Evolutionary conservation across 2,329 filamentous ascomycete genomes (phyloP).

Genomic region (Polychaeton citri): DNA sequence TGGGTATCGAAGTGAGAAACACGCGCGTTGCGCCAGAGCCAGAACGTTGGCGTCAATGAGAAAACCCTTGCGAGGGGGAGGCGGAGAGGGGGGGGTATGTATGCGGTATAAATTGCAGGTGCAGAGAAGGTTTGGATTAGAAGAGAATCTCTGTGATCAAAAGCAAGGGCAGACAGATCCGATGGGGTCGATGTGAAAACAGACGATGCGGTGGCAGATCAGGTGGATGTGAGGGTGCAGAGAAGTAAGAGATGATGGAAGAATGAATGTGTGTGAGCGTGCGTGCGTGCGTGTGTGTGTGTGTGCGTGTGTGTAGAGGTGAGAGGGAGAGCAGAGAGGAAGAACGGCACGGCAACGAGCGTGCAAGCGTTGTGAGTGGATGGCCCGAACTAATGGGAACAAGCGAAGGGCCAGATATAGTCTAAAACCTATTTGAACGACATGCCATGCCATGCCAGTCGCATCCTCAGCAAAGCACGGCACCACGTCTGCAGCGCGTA

Average conservation of each 20-base stretch:
- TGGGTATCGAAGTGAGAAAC: too few species aligned
- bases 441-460: background rate
- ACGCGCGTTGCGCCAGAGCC: background rate
- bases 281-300: background rate
- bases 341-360: background rate
- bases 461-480: too few species aligned
- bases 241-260: background rate
- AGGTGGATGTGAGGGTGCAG: too few species aligned
- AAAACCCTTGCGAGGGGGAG: background rate
- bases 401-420: background rate
- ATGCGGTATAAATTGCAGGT: background rate
- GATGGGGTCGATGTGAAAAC: too few species aligned
- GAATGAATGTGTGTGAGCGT: background rate
- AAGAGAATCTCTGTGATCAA: too few species aligned
- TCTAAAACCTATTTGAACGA: conserved; percentile 1
- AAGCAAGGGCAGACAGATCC: too few species aligned
- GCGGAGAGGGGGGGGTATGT: background rate
- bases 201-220: too few species aligned
- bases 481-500: too few species aligned
- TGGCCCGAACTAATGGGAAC: background rate
- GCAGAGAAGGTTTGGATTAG: too few species aligned
- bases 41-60: background rate
- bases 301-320: too few species aligned
- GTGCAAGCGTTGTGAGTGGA: background rate
- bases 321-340: background rate